A percentile compares a stretch with the other conserved stretches of the same genome.
These are phyloP conservation scores for Crepidotus variabilis DNA, from an alignment of 768 basidiomycete genomes.

Conservation along the genomic window DNA sequence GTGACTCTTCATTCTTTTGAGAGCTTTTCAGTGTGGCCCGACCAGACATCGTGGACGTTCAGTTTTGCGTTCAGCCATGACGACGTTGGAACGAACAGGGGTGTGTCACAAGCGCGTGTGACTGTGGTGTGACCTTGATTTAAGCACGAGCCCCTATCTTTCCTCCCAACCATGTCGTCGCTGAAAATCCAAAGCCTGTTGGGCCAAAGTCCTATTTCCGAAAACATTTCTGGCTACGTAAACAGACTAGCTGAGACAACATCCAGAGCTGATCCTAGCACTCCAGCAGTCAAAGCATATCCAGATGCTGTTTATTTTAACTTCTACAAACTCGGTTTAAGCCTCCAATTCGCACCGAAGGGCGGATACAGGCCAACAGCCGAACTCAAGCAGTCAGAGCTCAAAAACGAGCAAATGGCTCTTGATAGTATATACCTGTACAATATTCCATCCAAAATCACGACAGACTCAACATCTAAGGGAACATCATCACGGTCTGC, in stretches of 20 bases:
- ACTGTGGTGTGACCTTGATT: neutral
- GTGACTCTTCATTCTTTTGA: neutral
- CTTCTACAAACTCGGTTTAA: conserved; percentile 75
- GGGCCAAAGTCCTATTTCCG: conserved; percentile 48
- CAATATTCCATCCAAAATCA: conserved; percentile 43
- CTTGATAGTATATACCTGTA: conserved; percentile 83
- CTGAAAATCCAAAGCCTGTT: conserved; percentile 33
- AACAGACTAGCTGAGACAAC: conserved; percentile 25
- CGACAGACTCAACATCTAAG: conserved; percentile 23
- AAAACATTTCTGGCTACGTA: conserved; percentile 40
- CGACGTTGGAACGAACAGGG: neutral
- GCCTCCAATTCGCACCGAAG: conserved; percentile 69
- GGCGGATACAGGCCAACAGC: conserved; percentile 57
- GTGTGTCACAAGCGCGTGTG: neutral
- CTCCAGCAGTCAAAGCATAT: conserved; percentile 76
- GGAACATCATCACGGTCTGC: conserved; percentile 36
- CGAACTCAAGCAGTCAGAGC: conserved; percentile 33
- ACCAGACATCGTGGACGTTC: conserved; percentile 6
- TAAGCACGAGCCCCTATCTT: neutral
- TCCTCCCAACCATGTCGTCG: neutral
- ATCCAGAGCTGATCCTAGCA: conserved; percentile 5
- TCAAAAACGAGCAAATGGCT: conserved; percentile 42
- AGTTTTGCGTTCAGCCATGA: neutral
- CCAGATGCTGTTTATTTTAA: conserved; percentile 86
- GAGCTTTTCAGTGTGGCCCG: neutral